Percentiles rank a stretch among this genome's conserved stretches.
Evolutionary conservation across 2,329 filamentous ascomycete genomes (phyloP).

Genomic region (Trichoderma gracile): DNA sequence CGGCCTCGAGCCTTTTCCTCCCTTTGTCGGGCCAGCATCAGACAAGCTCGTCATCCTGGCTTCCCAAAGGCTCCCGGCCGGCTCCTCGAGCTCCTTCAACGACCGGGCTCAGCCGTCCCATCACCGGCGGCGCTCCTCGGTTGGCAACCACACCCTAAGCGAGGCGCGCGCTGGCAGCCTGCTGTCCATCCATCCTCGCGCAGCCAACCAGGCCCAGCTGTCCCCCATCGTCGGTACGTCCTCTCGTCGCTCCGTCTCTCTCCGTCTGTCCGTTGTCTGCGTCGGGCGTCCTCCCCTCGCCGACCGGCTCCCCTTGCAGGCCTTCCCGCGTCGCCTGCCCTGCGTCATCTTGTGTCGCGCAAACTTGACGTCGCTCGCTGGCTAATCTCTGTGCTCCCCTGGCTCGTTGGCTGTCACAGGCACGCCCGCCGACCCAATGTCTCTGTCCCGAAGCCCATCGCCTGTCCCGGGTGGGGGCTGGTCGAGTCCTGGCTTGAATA

Average conservation of each 20-base stretch:
- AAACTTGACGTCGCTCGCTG: conserved; percentile 22
- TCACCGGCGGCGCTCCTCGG: conserved; percentile 53
- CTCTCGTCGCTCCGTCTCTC: no score
- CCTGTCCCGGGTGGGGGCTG: conserved; percentile 83
- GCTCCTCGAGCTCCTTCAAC: conserved; percentile 57
- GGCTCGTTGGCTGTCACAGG: conserved; percentile 41
- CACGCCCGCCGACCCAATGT: conserved; percentile 67
- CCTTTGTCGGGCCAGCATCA: conserved; percentile 21
- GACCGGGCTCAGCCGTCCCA: conserved; percentile 51
- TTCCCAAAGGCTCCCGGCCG: conserved; percentile 49
- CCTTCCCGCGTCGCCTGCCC: conserved; percentile 21
- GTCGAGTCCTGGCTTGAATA: conserved; percentile 78
- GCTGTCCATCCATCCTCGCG: conserved; percentile 37
- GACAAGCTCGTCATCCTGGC: conserved; percentile 49
- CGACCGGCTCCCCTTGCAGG: conserved; percentile 2
- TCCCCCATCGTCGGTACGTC: conserved; percentile 60
- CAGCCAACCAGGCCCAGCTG: conserved; percentile 40
- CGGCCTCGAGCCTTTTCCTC: conserved; percentile 15
- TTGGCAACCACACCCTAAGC: conserved; percentile 37
- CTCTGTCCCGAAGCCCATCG: conserved; percentile 82
- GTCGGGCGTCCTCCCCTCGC: conserved; percentile 2
- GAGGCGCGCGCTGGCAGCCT: conserved; percentile 37
- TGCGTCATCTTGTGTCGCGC: conserved; percentile 28
- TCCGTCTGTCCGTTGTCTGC: no score
- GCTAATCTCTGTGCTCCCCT: conserved; percentile 35